Base-by-base conservation (phyloP, 2,329 filamentous ascomycete species). In the Colletotrichum chlorophyti region DNA sequence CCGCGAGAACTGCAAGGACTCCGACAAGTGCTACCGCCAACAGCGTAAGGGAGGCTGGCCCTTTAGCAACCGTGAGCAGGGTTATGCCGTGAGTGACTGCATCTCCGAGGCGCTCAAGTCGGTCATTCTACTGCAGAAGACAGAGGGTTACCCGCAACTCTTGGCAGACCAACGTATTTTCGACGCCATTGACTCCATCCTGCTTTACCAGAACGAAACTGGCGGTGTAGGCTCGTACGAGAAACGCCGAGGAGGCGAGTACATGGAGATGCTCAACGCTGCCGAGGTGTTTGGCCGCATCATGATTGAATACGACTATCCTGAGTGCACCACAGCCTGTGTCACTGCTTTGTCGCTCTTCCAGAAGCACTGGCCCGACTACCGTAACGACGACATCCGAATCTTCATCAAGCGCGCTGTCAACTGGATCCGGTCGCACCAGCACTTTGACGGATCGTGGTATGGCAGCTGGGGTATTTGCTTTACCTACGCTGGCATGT, bases 261-360 rank as follows among this genome's bases (percentile, higher is more conserved):
- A 84, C 64, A 73, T 98, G 64, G 95, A 99, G 73, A 82, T 88
- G 71, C 83, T 99, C 38, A 99, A 99, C 68, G 94, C 94, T 0
- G 95, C 95, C 2, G 95, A 99, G 72, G 93, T 99, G 0, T 99
- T 99, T 72, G 93, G 92, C 12, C 85, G 88, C 17, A 99, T 99
- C 76, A 99, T 99, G 95, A 89, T 99, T 51, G 94, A 98, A 70
- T 99, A 99, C 72, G 92, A 97, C 72, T 98, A 99, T 69, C 93
- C 94, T 0, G 95, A 99, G 74, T 99, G 95, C 78, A 99, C 95
- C 1, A 98, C 95, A 3, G 93, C 95, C 1, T 92, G 93, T 26
- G 90, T 99, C 4, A 97, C 91, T 1, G 93, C 91, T 0, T 80
- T 99, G 17, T 90, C 89, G 5, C 80, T 94, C 2, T 98, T 98